Evolutionary conservation across 2,329 filamentous ascomycete genomes (phyloP).

Genomic region (Macrophomina phaseolina): DNA sequence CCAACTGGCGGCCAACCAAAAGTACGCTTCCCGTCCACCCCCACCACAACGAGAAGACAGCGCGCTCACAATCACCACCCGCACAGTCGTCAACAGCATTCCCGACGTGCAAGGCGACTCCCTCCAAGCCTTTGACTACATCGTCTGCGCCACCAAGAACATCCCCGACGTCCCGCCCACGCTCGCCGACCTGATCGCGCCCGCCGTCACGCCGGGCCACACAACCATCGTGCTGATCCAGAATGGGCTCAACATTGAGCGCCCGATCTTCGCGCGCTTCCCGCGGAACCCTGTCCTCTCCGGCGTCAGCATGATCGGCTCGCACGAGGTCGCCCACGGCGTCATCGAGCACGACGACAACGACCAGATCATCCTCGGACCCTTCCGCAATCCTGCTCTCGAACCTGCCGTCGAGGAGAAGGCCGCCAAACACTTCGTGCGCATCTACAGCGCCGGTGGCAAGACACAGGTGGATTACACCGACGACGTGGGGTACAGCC

Average conservation of each 20-base stretch:
- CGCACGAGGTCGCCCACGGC: conserved; percentile 55
- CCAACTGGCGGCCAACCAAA: conserved; percentile 55
- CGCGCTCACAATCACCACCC: conserved; percentile 2
- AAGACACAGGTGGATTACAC: conserved; percentile 53
- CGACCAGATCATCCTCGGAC: conserved; percentile 58
- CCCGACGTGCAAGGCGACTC: conserved; percentile 50
- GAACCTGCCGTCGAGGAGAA: conserved; percentile 32
- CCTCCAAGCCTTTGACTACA: conserved; percentile 57
- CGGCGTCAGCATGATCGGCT: conserved; percentile 60
- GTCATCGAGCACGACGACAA: conserved; percentile 59
- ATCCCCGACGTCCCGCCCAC: conserved; percentile 59
- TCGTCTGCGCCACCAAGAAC: conserved; percentile 65
- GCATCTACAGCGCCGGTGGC: conserved; percentile 54
- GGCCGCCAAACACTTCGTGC: conserved; percentile 52
- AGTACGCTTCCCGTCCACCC: conserved; percentile 36
- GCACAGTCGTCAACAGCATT: conserved; percentile 54
- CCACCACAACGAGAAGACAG: background rate
- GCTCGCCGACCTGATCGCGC: conserved; percentile 55
- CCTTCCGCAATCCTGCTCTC: conserved; percentile 52
- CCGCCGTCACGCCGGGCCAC: conserved; percentile 57
- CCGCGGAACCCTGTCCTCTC: conserved; percentile 60
- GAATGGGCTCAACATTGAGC: conserved; percentile 69
- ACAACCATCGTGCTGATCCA: conserved; percentile 65
- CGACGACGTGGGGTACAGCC: conserved; percentile 49
- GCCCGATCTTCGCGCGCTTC: conserved; percentile 57